Evolutionary conservation across 2,329 filamentous ascomycete genomes (phyloP).

Genomic region (Botrytis hyacinthi): DNA sequence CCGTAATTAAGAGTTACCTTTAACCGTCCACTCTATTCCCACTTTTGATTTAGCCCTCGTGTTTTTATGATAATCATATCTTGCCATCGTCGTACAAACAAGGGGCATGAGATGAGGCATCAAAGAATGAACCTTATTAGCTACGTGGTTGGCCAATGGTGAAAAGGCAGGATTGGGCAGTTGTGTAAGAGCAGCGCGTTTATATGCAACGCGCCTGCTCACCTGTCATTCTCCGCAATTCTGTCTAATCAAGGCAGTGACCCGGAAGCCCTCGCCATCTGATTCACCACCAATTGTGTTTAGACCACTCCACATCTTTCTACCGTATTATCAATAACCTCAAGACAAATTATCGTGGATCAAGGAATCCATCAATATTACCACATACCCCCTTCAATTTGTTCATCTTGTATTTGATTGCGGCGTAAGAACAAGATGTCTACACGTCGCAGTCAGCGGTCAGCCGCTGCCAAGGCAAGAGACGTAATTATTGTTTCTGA

Average conservation of each 20-base stretch:
- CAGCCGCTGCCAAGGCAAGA: constrained; percentile 33
- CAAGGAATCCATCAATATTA: constrained; percentile 19
- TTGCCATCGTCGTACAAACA: constrained; percentile 9
- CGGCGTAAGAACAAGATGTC: constrained; percentile 29
- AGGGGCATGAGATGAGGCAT: not conserved
- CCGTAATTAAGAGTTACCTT: constrained; percentile 19
- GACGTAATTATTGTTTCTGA: constrained; percentile 36
- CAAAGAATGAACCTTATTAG: not conserved
- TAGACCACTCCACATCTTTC: constrained; percentile 9
- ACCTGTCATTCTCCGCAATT: constrained; percentile 21
- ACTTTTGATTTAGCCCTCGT: constrained; percentile 17
- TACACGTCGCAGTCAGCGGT: constrained; percentile 36
- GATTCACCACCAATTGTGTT: constrained; percentile 22
- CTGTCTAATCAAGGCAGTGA: constrained; percentile 31
- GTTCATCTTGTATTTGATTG: constrained; percentile 19
- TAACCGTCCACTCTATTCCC: constrained; percentile 4
- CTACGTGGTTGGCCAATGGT: constrained; percentile 15
- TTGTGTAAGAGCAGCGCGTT: constrained; percentile 20
- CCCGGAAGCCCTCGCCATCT: constrained; percentile 28
- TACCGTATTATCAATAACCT: constrained; percentile 17
- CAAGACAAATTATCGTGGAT: constrained; percentile 11
- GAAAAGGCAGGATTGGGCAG: constrained; percentile 2
- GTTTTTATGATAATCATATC: constrained; percentile 11
- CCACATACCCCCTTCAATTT: constrained; percentile 7
- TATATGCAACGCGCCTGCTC: constrained; percentile 25